Evolutionary conservation across 148 eudicot species (phyloP), one percentile per base, ranked within the genome.

Genomic region (Euryodendron excelsum): DNA sequence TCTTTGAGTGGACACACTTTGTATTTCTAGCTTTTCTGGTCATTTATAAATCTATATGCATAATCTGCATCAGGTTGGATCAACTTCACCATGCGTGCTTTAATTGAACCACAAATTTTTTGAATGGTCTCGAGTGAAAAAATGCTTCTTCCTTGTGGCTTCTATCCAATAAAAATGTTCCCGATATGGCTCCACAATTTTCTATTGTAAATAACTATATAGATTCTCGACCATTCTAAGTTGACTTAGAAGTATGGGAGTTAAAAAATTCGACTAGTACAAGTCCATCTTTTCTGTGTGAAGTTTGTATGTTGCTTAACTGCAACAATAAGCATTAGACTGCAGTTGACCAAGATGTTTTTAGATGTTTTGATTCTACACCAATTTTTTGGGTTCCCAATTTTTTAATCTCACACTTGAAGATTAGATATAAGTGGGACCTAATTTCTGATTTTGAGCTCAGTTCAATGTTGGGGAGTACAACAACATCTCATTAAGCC

Each of bases 321-420:
- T 31, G 33, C 17, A 65, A 52, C 30, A 44, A 20, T 31, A 5
- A 25, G 66, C 66, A 25, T 30, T 34, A 23, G 36, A n/a, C 30
- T 73, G 61, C 53, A 75, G 69, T 59, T 75, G 68, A 75, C 27
- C 27, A 58, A 62, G 33, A 56, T 59, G 41, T 41, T 15, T 74
- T 68, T 39, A 60, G 28, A 45, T 60, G 33, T 45, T 37, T 71
- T 50, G 12, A 48, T 13, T 47, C 1, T 48, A 23, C 12, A 13
- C 39, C 59, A 27, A 28, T 27, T 76, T n/a, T 47, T 45, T 25
- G 23, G 1, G 39, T 28, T 75, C 28, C 2, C 53, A 30, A 27
- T 60, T 60, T 25, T 63, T 60, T 44, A 28, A 45, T 59, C 36
- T 36, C 53, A 74, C 37, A 58, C 48, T 58, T 9, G 13, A 17